phyloP scores from a whole-genome alignment of 192 early-diverging fungal species.

The Backusella tuberculispora region DNA sequence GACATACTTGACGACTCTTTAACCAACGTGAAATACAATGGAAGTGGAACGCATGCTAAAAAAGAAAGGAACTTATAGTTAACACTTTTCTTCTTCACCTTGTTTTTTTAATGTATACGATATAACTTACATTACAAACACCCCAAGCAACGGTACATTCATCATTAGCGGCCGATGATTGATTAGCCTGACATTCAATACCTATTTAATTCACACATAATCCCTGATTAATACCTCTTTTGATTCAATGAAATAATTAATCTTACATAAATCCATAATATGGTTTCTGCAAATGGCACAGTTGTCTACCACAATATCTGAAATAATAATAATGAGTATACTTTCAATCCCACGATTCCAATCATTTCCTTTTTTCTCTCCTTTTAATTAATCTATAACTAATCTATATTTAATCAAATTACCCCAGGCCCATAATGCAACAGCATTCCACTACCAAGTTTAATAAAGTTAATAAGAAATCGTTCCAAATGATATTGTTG shows the following conservation, averaged over 20 bases:
- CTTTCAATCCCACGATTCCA: neutral
- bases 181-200: slow-evolving; percentile 98
- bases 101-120: neutral
- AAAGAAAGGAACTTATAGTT: neutral
- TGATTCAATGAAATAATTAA: neutral
- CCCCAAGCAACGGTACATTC: slow-evolving; percentile 98
- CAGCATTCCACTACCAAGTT: slow-evolving; percentile 90
- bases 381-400: no score
- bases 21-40: slow-evolving; percentile 99
- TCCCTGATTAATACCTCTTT: neutral
- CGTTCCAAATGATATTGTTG: no score
- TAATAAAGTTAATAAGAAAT: neutral
- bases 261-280: slow-evolving; percentile 97
- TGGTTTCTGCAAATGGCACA: slow-evolving; percentile 99
- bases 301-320: slow-evolving; percentile 97
- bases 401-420: slow-evolving; percentile 33
- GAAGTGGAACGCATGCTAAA: slow-evolving; percentile 96
- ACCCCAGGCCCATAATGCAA: slow-evolving; percentile 99
- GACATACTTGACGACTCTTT: slow-evolving; percentile 95
- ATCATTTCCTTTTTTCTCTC: neutral
- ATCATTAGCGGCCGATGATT: slow-evolving; percentile 90
- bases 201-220: slow-evolving; percentile 46
- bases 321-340: neutral
- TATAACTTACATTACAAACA: slow-evolving; percentile 79
- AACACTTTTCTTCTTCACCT: neutral